Evolutionary conservation across 805 yeast genomes (phyloP), one percentile per base, ranked within the genome.

Genomic region (Candida xyloterini): DNA sequence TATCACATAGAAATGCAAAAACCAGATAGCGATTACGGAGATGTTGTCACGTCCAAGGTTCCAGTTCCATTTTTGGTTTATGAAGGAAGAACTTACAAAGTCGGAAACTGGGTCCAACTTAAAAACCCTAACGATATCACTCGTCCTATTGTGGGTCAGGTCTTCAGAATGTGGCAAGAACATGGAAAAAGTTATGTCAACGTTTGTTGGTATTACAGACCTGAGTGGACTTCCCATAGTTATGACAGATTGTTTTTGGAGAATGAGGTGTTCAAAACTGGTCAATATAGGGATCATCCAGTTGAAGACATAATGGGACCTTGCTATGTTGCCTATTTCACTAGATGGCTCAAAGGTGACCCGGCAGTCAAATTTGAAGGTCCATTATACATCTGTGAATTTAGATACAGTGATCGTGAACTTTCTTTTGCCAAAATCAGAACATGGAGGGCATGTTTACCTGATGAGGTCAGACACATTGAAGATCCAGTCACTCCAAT

Each of bases 371-470:
- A 86, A 15, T 72, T 71, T 40, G 91, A 87, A 38, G 84, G 87
- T 4, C 91, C 93, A 5, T 75, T 95, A 58, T 93, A 89, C 63
- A 82, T 93, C 51, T 93, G 98, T 67, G 99, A 93, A 63, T 86
- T 79, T 61, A 80, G 99, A 56, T 93, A 90, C 65, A 91, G 91
- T 59, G 97, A 91, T 59, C 73, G 78, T 40, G 95, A 87, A 54
- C 86, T 87, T 61, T 81, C 81, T 21, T 93, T 93, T 71, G 93
- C 91, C 65, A 84, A 91, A 59, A 93, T 93, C 55, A 77, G 98
- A 57, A 91, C 99, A 2, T 93, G 99, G 99, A 91, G 88, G 63
- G 97, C 97, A 6, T 93, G 98, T 69, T 73, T 93, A 50, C 99
- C 99, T 0, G 98, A 93, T 63, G 98, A 91, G 62, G 84, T 91